phyloP scores from a whole-genome alignment of 768 basidiomycete species.

The Russula emetica region DNA sequence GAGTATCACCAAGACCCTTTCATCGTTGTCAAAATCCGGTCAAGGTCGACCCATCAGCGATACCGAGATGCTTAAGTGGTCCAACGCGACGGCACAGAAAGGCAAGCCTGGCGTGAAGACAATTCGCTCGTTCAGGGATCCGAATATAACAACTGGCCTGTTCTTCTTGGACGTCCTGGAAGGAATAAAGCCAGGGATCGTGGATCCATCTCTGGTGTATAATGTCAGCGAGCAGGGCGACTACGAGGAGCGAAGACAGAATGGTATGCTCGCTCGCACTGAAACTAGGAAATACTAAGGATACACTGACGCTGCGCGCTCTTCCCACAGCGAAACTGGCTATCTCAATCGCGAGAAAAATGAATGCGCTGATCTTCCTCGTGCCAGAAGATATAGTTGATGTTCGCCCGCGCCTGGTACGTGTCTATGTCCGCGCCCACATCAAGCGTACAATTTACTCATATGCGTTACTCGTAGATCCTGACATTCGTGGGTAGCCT shows the following conservation, averaged over 20 bases:
- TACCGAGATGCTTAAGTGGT: constrained; percentile 93
- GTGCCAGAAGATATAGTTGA: constrained; percentile 98
- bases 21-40: constrained; percentile 58
- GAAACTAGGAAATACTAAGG: no score
- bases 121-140: constrained; percentile 94
- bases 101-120: constrained; percentile 53
- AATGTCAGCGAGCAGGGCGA: constrained; percentile 54
- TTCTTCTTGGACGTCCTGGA: constrained; percentile 95
- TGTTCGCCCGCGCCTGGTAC: constrained; percentile 80
- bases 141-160: constrained; percentile 77
- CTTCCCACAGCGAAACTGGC: constrained; percentile 79
- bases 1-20: constrained; percentile 89
- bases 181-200: constrained; percentile 87
- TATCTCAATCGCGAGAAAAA: constrained; percentile 97
- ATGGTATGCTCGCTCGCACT: constrained; percentile 53
- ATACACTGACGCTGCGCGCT: neutral
- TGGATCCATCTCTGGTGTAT: constrained; percentile 80
- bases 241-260: constrained; percentile 88
- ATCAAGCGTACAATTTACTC: neutral
- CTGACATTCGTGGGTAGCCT: constrained; percentile 93
- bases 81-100: constrained; percentile 81
- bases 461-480: constrained; percentile 48
- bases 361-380: constrained; percentile 92
- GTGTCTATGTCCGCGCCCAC: neutral
- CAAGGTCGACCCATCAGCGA: constrained; percentile 85